phyloP scores from a whole-genome alignment of 148 eudicot species.

The Dianthus caryophyllus region DNA sequence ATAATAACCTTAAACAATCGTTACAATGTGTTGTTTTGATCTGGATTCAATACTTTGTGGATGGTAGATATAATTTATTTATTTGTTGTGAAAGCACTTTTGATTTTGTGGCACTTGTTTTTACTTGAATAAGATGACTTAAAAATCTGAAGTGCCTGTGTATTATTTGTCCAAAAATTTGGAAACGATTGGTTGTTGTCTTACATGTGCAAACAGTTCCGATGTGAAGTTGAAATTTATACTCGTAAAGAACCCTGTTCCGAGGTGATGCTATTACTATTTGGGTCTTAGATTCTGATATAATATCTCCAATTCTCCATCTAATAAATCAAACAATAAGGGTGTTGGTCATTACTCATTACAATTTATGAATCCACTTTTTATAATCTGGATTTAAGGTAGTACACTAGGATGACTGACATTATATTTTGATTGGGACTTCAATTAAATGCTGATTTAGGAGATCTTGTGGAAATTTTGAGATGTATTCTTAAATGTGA shows the following conservation, averaged over 20 bases:
- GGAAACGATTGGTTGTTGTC: not conserved
- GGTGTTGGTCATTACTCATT: not conserved
- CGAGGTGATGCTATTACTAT: not conserved
- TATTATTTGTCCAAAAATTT: not conserved
- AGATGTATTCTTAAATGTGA: not conserved
- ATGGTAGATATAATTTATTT: not conserved
- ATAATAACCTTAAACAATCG: not conserved
- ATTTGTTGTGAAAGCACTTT: too few relatives aligned
- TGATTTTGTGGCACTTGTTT: too few relatives aligned
- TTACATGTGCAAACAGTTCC: not conserved
- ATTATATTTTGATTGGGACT: constrained; percentile 1
- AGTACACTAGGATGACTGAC: not conserved
- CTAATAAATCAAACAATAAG: not conserved
- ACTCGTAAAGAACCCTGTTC: too few relatives aligned
- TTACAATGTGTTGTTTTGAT: not conserved
- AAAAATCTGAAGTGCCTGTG: not conserved
- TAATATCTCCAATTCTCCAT: too few relatives aligned
- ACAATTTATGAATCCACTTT: not conserved
- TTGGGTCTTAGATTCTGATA: not conserved
- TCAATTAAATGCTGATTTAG: not conserved
- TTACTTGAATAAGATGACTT: not conserved
- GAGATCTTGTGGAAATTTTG: constrained; percentile 1
- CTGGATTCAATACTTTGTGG: not conserved
- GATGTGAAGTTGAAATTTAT: not conserved
- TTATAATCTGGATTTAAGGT: constrained; percentile 1